Conservation (phyloP, 2,329 filamentous ascomycete genomes). For the Daldinia eschscholtzii region DNA sequence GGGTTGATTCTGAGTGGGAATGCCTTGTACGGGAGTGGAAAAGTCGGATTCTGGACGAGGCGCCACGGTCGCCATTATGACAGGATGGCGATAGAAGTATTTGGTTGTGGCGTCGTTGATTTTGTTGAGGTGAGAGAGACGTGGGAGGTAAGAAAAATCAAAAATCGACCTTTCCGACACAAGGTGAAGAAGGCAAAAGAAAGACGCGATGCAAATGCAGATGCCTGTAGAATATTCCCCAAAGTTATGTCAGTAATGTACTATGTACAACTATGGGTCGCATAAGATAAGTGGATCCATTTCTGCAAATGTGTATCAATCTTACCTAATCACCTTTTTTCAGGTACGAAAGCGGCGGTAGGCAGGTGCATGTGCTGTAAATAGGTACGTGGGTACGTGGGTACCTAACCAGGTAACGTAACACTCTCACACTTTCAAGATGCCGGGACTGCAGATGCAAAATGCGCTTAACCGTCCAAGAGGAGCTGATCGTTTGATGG, state of each 20-base stretch:
- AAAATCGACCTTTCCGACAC: conserved; percentile 22
- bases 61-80: conserved; percentile 41
- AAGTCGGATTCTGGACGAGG: conserved; percentile 32
- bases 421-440: no score
- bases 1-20: conserved; percentile 38
- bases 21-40: conserved; percentile 15
- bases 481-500: no score
- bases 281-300: not conserved
- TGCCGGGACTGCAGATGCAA: no score
- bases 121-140: conserved; percentile 1
- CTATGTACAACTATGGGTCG: not conserved
- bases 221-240: conserved; percentile 35
- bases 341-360: not conserved
- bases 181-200: conserved; percentile 22
- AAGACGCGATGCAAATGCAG: conserved; percentile 20
- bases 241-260: conserved; percentile 29
- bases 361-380: no score
- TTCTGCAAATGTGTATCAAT: not conserved
- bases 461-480: no score
- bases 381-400: no score
- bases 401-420: no score
- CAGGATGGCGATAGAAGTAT: conserved; percentile 13
- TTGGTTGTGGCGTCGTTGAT: not conserved
- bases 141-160: conserved; percentile 4
- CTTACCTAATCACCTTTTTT: not conserved